Base-by-base conservation (phyloP, 2,329 filamentous ascomycete species). In the Dichotomopilus funicola region DNA sequence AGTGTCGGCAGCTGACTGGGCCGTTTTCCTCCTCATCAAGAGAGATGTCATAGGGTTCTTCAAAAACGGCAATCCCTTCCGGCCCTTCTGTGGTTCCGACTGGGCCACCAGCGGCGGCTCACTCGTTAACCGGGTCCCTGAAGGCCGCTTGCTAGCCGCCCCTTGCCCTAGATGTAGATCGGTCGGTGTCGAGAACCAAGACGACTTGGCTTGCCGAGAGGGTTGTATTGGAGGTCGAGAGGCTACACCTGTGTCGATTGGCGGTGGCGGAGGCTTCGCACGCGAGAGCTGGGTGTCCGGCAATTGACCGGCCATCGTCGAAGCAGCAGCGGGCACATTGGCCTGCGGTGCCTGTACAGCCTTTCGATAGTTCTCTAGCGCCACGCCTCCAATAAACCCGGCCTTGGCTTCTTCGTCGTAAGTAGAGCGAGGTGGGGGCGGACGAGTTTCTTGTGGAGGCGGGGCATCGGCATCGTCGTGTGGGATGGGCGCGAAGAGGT, bases 31-130 rank as follows among this genome's bases (percentile, higher is more conserved):
- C 57, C 82, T 75, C 72, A 78, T 72, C 50, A 85, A 71, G 27
- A 85, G 67, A 0, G 78, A 80, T 1, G 82, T 80, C 74, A 83
- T 79, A 43, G 80, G 77, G 54, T 82, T 82, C 63, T 81, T 82
- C 7, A 83, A 68, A 52, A 83, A 83, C 0, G 80, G 79, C 40
- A 82, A 67, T 2, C 78, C 72, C 60, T 81, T 82, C 61, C 75
- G 80, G 34, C 72, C 71, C 63, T 76, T 79, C 1, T 72, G 68
- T 4, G 69, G 66, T 49, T 80, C 77, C 9, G 65, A 61, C 19
- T 12, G 64, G 65, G 27, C 64, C 58, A 31, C 69, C 62, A n/a
- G 65, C 55, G 33, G 70, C 5, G 72, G 64, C 36, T 79, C 75
- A 49, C 67, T 70, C 36, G 68, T 61, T 53, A 75, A 63, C 49